Base-by-base conservation (phyloP, 805 yeast species). In the Zygoascus biomembranicola region DNA sequence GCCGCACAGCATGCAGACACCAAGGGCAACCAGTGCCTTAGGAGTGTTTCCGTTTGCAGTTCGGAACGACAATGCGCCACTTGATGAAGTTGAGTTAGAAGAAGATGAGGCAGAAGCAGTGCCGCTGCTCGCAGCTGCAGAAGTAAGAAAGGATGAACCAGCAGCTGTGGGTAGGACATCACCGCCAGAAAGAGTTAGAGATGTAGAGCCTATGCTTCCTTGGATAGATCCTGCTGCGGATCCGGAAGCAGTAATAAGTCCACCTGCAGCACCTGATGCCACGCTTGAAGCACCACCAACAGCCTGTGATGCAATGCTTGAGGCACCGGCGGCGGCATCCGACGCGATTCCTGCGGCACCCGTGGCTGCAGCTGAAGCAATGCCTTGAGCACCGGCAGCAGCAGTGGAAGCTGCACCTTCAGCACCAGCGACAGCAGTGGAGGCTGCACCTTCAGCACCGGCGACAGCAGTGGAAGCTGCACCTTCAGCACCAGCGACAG, bases 361-460 rank as follows among this genome's bases (percentile, higher is more conserved):
- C 28, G 54, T 52, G 46, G 50, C 51, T 5, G 62, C 52, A 18
- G 56, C 57, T 14, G 55, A 52, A 39, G 58, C 50, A 43, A 55
- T 47, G 32, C 50, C 46, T 37, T 50, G 20, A 32, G 39, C 39
- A 35, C 39, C 39, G 5, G 39, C 39, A 35, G 58, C 53, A 32
- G 61, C 58, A 28, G 55, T 50, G 19, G 54, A 39, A n/a, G 63
- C 54, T 47, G 63, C 52, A 23, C 54, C 55, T 23, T 57, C 16
- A 28, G 57, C 55, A 37, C 57, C 47, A 23, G 56, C 53, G 39
- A 42, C 53, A 32, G 53, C 49, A 26, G 56, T 8, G 2, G 39
- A 35, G 51, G 70, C 66, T 49, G 65, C 52, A 53, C 63, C 68
- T 49, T 71, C 63, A 52, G 69, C 72, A 43, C 65, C 69, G 28